Base-by-base conservation (phyloP, 164 flowering plant genomes). In the Santalum album region DNA sequence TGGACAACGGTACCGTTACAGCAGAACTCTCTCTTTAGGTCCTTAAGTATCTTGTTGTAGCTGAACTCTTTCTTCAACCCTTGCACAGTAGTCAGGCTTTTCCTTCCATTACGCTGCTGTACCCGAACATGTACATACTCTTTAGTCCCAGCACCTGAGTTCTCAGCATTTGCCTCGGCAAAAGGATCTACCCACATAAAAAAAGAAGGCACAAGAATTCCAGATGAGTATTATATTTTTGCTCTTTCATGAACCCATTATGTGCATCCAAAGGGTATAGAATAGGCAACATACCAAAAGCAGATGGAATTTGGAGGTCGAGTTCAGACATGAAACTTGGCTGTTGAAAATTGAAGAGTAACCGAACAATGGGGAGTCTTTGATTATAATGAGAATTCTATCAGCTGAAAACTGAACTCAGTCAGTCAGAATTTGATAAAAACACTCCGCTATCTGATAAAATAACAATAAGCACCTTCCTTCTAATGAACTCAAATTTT, bases 1-100 rank as follows among this genome's bases (percentile, higher is more conserved):
- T 81, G 76, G 25, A 81, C 83, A 46, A 81, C 86, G 58, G 83
- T 81, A 34, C 83, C 86, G 69, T 81, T 78, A 58, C 86, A 80
- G 72, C 86, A 80, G 51, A 80, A 75, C 54, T 80, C 85, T 64
- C 74, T 73, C 75, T 78, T 78, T 25, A 79, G 81, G 62, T 79
- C 84, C 60, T 76, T 79, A 26, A 76, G 71, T 38, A 79, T 79
- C 72, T 70, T 79, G 60, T 65, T 79, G 60, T 79, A 79, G 69
- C 77, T 79, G 63, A 55, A 79, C 25, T 79, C 84, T 26, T 76
- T 79, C 67, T 74, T 79, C 72, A 76, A 56, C 6, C 84, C 84
- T 59, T 79, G 84, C n/a, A 79, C 79, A 19, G 84, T 79, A 6
- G 79, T 79, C 81, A 79, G 70, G 72, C 84, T 68, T 65, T 79